Evolutionary conservation across 305 asterid genomes (phyloP).

Genomic region (Salvia sclarea): DNA sequence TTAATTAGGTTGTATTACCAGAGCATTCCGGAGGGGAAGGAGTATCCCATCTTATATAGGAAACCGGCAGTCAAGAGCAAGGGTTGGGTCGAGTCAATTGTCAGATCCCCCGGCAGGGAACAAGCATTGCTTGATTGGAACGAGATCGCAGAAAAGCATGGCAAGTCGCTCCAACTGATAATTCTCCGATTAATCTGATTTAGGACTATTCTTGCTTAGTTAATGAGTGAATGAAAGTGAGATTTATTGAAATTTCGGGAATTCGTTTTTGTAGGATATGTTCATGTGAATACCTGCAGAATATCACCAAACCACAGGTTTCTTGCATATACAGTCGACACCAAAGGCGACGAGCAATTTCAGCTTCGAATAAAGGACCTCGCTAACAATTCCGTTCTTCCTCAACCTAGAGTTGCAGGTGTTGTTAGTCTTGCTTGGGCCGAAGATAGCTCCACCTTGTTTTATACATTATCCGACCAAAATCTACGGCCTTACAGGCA

Average conservation of each 20-base stretch:
- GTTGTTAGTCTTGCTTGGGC: slow-evolving; percentile 98
- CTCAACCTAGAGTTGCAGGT: slow-evolving; percentile 53
- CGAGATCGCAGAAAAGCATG: slow-evolving; percentile 76
- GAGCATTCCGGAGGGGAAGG: slow-evolving; percentile 92
- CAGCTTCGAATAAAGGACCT: slow-evolving; percentile 84
- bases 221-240: no score
- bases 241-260: slow-evolving; percentile 15
- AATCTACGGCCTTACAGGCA: slow-evolving; percentile 92
- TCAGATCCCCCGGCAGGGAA: slow-evolving; percentile 47
- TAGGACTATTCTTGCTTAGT: no score
- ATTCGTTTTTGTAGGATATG: slow-evolving; percentile 69
- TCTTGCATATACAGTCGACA: slow-evolving; percentile 86
- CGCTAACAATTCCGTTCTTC: slow-evolving; percentile 42
- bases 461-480: slow-evolving; percentile 76
- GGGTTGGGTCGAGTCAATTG: slow-evolving; percentile 50
- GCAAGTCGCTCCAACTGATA: slow-evolving; percentile 43
- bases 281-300: slow-evolving; percentile 94
- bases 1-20: slow-evolving; percentile 82
- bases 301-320: slow-evolving; percentile 83
- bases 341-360: slow-evolving; percentile 71
- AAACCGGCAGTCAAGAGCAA: slow-evolving; percentile 48
- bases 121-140: slow-evolving; percentile 92
- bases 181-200: no score
- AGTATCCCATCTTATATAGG: slow-evolving; percentile 83
- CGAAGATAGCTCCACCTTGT: slow-evolving; percentile 62